A percentile compares a stretch with the other conserved stretches of the same genome.
These are phyloP conservation scores for Telfairia occidentalis DNA, from an alignment of 331 rosid species.

Conservation along the genomic window DNA sequence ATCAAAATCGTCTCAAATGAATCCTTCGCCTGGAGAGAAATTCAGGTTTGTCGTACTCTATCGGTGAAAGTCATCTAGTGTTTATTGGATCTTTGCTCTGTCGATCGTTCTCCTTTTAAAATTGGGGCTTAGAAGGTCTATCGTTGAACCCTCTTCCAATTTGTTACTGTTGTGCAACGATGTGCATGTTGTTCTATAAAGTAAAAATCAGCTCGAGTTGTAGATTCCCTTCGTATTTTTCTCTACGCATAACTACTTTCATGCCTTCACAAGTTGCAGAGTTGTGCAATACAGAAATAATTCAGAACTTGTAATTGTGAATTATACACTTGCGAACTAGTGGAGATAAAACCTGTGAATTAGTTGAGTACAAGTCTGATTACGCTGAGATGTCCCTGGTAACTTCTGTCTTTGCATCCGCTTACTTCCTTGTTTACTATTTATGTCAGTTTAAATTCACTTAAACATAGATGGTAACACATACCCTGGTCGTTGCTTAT, in stretches of 20 bases:
- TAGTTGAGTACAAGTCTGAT: not conserved
- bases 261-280: not conserved
- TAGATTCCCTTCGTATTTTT: not conserved
- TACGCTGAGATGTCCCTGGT: not conserved
- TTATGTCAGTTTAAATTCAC: too few relatives aligned
- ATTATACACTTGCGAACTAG: not conserved
- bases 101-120: slow-evolving; percentile 15
- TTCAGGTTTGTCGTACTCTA: slow-evolving; percentile 16
- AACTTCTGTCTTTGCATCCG: not conserved
- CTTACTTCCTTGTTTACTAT: not conserved
- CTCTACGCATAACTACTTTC: not conserved
- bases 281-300: not conserved
- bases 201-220: not conserved
- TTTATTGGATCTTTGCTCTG: slow-evolving; percentile 29
- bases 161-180: not conserved
- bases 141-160: not conserved
- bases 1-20: slow-evolving; percentile 23
- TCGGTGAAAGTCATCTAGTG: slow-evolving; percentile 14
- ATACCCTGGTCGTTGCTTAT: too few relatives aligned
- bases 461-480: too few relatives aligned
- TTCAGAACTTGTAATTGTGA: not conserved
- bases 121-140: slow-evolving; percentile 14
- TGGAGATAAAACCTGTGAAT: not conserved
- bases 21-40: slow-evolving; percentile 23
- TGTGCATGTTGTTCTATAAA: not conserved